A percentile compares a stretch with the other conserved stretches of the same genome.
Conservation (phyloP, 768 basidiomycete genomes). For the Daedalea quercina region DNA sequence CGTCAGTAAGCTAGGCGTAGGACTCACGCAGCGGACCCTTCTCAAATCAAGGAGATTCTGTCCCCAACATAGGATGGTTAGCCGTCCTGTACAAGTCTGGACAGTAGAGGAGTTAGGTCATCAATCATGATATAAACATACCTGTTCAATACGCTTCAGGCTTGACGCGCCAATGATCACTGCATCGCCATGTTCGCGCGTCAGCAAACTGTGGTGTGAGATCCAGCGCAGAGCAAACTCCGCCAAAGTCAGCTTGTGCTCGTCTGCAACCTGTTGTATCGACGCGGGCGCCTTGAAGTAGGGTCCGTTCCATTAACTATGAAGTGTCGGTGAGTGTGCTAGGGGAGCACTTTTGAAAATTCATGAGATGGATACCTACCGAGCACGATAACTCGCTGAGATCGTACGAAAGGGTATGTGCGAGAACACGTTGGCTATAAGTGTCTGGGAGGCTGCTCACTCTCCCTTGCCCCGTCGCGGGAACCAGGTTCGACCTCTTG, state of each 20-base stretch:
- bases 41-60: conserved; percentile 44
- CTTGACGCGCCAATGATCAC: conserved; percentile 61
- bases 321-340: conserved; percentile 9
- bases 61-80: too few relatives aligned
- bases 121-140: conserved; percentile 7
- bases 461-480: conserved; percentile 35
- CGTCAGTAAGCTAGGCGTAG: background rate
- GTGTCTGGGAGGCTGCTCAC: conserved; percentile 23
- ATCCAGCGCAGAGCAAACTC: conserved; percentile 42
- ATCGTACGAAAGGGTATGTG: too few relatives aligned
- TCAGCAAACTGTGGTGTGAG: conserved; percentile 39
- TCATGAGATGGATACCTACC: too few relatives aligned
- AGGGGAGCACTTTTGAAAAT: background rate
- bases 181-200: conserved; percentile 40
- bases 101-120: too few relatives aligned
- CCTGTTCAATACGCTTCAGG: conserved; percentile 48
- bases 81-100: too few relatives aligned
- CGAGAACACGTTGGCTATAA: too few relatives aligned
- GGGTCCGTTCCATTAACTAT: conserved; percentile 47
- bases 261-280: conserved; percentile 34
- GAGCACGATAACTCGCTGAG: too few relatives aligned
- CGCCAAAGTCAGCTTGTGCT: conserved; percentile 31
- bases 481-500: conserved; percentile 42
- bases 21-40: conserved; percentile 35
- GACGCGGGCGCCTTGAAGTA: conserved; percentile 43